Evolutionary conservation across 2,329 filamentous ascomycete species (phyloP).

Genomic region (Trichophyton verrucosum): DNA sequence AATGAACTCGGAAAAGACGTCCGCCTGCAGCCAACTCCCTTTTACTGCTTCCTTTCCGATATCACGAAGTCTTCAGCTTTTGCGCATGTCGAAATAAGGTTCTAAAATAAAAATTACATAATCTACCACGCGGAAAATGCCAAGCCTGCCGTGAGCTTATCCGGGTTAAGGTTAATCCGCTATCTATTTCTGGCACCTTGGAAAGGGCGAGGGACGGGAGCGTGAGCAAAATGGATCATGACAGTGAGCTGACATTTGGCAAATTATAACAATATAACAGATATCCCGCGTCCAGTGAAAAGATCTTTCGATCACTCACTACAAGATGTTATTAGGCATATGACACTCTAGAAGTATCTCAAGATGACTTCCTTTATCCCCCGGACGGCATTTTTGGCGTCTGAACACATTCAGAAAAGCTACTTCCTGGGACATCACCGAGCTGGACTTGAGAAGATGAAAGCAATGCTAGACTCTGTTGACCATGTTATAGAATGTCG

Average conservation of each 20-base stretch:
- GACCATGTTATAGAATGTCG: conserved; percentile 89
- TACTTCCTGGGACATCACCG: conserved; percentile 94
- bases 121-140: neutral
- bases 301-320: neutral
- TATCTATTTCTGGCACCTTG: neutral
- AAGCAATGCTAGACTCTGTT: conserved; percentile 63
- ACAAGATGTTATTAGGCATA: neutral
- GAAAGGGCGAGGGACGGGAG: no score
- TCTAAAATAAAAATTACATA: neutral
- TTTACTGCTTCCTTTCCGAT: neutral
- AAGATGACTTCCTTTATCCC: conserved; percentile 50
- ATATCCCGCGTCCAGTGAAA: neutral
- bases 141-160: neutral
- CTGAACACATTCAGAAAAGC: conserved; percentile 66
- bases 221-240: no score
- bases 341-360: neutral
- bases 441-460: conserved; percentile 70
- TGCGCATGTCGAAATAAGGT: neutral
- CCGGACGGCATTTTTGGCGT: conserved; percentile 58
- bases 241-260: neutral
- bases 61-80: neutral
- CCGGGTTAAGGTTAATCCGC: neutral
- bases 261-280: neutral
- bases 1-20: no score
- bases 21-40: neutral